Evolutionary conservation across 2,329 filamentous ascomycete genomes (phyloP), one percentile per base, ranked within the genome.

Genomic region (Cytospora schulzeri): DNA sequence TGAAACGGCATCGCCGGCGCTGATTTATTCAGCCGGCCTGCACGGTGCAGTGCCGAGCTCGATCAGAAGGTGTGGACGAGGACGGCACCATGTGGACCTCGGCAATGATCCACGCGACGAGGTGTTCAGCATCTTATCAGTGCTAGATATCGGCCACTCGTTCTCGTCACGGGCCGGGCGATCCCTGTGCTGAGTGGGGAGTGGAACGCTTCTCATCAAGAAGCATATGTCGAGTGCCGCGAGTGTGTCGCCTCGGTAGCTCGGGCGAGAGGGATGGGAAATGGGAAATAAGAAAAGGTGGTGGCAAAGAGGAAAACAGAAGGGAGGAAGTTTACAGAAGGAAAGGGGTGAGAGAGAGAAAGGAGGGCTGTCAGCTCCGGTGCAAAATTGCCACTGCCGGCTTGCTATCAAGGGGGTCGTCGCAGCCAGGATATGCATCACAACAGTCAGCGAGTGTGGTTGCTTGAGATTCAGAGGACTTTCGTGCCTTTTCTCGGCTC

Each of bases 121-220:
- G 70, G 86, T 87, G 68, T 71, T 71, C 14, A 79, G 76, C 61
- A 74, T 86, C 28, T 78, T 88, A 3, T 70, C 77, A 59, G 68
- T 67, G 14, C 63, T 24, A 82, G 83, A 58, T 89, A 91, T 70
- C 81, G 83, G 9, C 35, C 6, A 33, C 4, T 91, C 91, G 72
- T 73, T 2, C 77, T 91, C 15, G 79, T 78, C n/a, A 92, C 89
- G 0, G 89, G 89, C 11, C 83, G 87, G 64, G 83, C 89, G 9
- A 88, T 91, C 31, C 88, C 89, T 0, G 86, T 89, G 2, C 79
- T 91, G 35, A 17, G 14, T 1, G 83, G 91, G 38, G 84, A 74
- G 87, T 84, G 1, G 80, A 84, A 69, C 82, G 78, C 52, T 38
- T 64, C 78, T 12, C 59, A 59, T 0, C 56, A 11, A 33, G 31